Conservation (phyloP, 805 yeast species). For the Yarrowia sp. region DNA sequence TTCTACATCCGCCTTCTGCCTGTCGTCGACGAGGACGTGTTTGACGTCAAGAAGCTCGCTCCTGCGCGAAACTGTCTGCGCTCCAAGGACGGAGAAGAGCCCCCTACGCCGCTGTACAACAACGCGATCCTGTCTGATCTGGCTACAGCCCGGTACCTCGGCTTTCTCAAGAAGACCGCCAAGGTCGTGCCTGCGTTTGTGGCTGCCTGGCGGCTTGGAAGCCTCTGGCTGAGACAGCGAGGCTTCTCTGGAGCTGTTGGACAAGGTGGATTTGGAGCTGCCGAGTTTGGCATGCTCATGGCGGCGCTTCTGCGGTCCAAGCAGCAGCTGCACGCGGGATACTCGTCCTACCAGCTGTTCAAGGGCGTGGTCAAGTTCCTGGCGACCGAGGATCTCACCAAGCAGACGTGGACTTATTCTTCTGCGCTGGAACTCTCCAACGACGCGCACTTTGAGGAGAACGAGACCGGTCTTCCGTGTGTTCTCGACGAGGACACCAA, state of each 20-base stretch:
- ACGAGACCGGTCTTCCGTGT: not conserved
- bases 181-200: slow-evolving; percentile 76
- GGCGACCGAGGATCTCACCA: slow-evolving; percentile 71
- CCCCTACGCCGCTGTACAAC: slow-evolving; percentile 86
- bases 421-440: slow-evolving; percentile 28
- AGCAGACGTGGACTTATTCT: slow-evolving; percentile 30
- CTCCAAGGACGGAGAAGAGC: slow-evolving; percentile 47
- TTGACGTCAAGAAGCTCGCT: slow-evolving; percentile 70
- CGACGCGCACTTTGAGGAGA: slow-evolving; percentile 21
- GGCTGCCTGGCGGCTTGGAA: slow-evolving; percentile 83
- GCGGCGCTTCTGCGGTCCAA: slow-evolving; percentile 75
- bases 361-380: slow-evolving; percentile 81
- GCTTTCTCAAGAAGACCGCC: slow-evolving; percentile 70
- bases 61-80: slow-evolving; percentile 83
- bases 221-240: slow-evolving; percentile 86
- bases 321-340: slow-evolving; percentile 77
- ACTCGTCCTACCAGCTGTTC: slow-evolving; percentile 89
- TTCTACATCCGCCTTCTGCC: slow-evolving; percentile 69
- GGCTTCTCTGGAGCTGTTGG: slow-evolving; percentile 66
- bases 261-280: slow-evolving; percentile 85
- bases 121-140: slow-evolving; percentile 71
- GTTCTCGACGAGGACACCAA: slow-evolving; percentile 40
- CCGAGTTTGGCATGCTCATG: slow-evolving; percentile 80
- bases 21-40: slow-evolving; percentile 67
- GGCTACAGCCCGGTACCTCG: slow-evolving; percentile 65